phyloP scores from a whole-genome alignment of 345 rosid genomes.

The Orychophragmus violaceus region DNA sequence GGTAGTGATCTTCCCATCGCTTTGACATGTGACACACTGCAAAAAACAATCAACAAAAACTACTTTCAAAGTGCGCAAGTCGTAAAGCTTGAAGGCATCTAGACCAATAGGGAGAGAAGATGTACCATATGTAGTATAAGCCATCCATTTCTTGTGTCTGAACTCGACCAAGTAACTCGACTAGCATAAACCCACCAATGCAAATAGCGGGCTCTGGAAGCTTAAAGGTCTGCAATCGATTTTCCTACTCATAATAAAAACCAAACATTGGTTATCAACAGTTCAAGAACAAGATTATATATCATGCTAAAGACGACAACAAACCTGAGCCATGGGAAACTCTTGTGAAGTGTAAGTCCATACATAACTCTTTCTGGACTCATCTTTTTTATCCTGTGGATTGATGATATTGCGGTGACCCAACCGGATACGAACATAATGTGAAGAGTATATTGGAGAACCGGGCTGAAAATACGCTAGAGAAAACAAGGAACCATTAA shows the following conservation, averaged over 20 bases:
- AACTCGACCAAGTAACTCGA: slow-evolving; percentile 82
- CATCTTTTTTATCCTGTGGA: slow-evolving; percentile 19
- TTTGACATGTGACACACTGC: slow-evolving; percentile 72
- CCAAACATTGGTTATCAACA: neutral
- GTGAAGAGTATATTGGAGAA: slow-evolving; percentile 74
- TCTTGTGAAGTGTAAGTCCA: slow-evolving; percentile 86
- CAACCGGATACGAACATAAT: slow-evolving; percentile 60
- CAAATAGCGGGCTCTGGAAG: slow-evolving; percentile 87
- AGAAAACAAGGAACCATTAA: slow-evolving; percentile 7
- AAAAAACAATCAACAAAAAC: slow-evolving; percentile 8
- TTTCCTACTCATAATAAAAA: slow-evolving; percentile 51
- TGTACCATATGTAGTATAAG: slow-evolving; percentile 78
- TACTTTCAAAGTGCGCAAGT: neutral
- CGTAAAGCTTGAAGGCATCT: neutral
- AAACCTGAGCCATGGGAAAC: slow-evolving; percentile 87
- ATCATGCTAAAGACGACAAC: slow-evolving; percentile 8
- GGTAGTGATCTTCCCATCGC: slow-evolving; percentile 57
- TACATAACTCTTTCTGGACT: slow-evolving; percentile 32
- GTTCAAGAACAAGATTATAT: neutral
- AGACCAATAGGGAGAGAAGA: neutral
- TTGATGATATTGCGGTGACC: slow-evolving; percentile 46
- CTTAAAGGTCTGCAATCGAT: slow-evolving; percentile 61
- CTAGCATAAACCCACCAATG: slow-evolving; percentile 66
- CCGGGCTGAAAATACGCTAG: slow-evolving; percentile 78
- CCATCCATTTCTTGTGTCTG: slow-evolving; percentile 82